Evolutionary conservation across 176 grass and related monocot species (phyloP).

Genomic region (Eleusine indica): DNA sequence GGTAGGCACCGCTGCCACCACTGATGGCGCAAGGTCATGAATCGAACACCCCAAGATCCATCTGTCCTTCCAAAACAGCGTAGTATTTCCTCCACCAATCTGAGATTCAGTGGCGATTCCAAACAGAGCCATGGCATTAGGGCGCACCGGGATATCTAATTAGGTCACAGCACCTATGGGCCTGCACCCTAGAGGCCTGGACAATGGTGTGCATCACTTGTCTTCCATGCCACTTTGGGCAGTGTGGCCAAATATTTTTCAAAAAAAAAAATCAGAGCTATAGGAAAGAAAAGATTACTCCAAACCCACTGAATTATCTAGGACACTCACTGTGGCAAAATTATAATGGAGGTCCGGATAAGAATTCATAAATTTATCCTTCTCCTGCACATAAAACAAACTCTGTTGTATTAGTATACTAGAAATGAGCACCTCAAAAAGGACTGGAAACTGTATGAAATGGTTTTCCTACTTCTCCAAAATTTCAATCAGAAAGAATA

Average conservation of each 20-base stretch:
- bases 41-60: too few species aligned
- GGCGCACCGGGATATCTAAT: too few species aligned
- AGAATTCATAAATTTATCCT: slow-evolving; percentile 74
- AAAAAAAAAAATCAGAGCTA: neutral
- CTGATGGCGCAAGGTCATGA: too few species aligned
- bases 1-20: too few species aligned
- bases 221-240: neutral
- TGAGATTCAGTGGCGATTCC: too few species aligned
- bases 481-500: slow-evolving; percentile 14
- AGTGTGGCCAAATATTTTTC: neutral
- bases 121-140: too few species aligned
- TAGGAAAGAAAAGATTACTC: neutral
- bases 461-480: neutral
- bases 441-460: slow-evolving; percentile 25
- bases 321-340: slow-evolving; percentile 75
- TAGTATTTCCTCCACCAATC: too few species aligned
- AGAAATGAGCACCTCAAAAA: slow-evolving; percentile 15
- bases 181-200: neutral
- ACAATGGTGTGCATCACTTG: neutral
- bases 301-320: slow-evolving; percentile 17
- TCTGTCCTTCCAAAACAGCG: too few species aligned
- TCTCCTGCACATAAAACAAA: slow-evolving; percentile 70
- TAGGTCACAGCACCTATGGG: neutral
- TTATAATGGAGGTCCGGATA: slow-evolving; percentile 96
- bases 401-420: slow-evolving; percentile 20